A percentile compares a stretch with the other conserved stretches of the same genome.
These are phyloP conservation scores for Botrytis hyacinthi DNA, from an alignment of 2,329 filamentous ascomycete species.

Conservation along the genomic window DNA sequence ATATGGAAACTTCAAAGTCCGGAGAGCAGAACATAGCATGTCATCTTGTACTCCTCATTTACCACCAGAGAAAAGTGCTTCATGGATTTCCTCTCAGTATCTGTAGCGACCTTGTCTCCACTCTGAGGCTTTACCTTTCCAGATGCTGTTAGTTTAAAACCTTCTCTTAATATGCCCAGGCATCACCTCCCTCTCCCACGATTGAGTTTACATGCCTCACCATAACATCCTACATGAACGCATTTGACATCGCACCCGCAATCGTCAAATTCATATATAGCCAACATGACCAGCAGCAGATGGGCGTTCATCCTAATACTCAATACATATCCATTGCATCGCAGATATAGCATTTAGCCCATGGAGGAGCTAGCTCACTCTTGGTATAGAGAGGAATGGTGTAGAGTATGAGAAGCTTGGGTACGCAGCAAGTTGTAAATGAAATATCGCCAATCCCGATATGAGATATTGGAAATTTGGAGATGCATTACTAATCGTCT, in stretches of 20 bases:
- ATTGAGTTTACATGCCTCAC: conserved; percentile 34
- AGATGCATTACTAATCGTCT: not conserved
- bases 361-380: conserved; percentile 47
- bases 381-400: conserved; percentile 57
- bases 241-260: conserved; percentile 57
- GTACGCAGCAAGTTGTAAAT: conserved; percentile 42
- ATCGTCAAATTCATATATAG: conserved; percentile 39
- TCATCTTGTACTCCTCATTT: conserved; percentile 32
- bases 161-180: conserved; percentile 27
- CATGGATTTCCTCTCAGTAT: conserved; percentile 29
- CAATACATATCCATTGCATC: conserved; percentile 51
- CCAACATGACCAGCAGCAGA: conserved; percentile 54
- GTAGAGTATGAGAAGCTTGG: conserved; percentile 58
- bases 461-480: not conserved
- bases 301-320: conserved; percentile 55
- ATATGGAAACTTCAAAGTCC: not conserved
- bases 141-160: too few species aligned
- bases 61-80: conserved; percentile 27
- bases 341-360: conserved; percentile 55
- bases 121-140: conserved; percentile 34
- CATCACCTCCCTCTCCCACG: conserved; percentile 28
- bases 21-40: not conserved
- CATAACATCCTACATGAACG: conserved; percentile 42
- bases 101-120: conserved; percentile 32
- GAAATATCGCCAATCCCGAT: not conserved